Conservation (phyloP, 108 stramenopile genomes). For the Halocafeteria seosinensis region DNA sequence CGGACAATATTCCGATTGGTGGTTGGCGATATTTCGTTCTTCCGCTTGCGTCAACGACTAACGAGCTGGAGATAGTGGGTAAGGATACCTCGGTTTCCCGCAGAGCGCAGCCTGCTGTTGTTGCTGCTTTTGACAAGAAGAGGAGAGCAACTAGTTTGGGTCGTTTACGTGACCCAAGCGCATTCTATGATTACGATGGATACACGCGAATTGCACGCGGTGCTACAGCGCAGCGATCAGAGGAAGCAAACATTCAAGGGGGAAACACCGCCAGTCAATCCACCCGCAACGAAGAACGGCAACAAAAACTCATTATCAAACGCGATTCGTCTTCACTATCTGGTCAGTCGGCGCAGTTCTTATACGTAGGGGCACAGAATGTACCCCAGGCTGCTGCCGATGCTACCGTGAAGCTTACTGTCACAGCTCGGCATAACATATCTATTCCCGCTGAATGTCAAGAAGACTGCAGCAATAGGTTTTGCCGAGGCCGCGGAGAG, state of each 20-base stretch:
- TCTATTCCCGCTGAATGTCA: background rate
- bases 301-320: too few species aligned
- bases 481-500: background rate
- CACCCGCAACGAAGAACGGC: too few species aligned
- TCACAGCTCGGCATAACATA: background rate
- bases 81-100: background rate
- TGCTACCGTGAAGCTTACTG: background rate
- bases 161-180: background rate
- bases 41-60: background rate
- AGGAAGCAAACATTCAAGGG: too few species aligned
- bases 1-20: background rate
- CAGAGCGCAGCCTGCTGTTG: background rate
- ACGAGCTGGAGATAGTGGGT: background rate
- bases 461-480: background rate
- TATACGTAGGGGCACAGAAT: too few species aligned
- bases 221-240: too few species aligned
- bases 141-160: background rate
- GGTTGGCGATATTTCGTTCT: background rate
- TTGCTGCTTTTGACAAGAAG: background rate
- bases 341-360: too few species aligned
- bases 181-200: background rate
- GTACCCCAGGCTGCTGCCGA: background rate
- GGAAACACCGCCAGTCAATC: too few species aligned
- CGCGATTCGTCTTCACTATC: too few species aligned
- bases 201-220: background rate